These are phyloP conservation scores for Lagerstroemia speciosa DNA, from an alignment of 345 rosid genomes.

Conservation along the genomic window DNA sequence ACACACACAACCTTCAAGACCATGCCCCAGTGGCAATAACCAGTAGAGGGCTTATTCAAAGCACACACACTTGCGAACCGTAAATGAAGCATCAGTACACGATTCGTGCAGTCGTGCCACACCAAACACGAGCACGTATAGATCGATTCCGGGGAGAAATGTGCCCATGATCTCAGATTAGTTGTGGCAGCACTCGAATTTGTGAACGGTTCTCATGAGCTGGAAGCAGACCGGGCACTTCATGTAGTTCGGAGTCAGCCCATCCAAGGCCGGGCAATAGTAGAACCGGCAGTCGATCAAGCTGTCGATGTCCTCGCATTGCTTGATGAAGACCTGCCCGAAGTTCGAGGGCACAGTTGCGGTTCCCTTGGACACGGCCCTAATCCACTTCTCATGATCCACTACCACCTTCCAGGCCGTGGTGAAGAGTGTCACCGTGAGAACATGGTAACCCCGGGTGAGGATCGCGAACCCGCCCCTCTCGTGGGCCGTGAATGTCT, in stretches of 20 bases:
- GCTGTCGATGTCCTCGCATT: background rate
- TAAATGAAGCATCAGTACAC: no score
- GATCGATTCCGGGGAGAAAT: no score
- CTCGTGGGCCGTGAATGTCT: slow-evolving; percentile 1
- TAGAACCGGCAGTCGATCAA: background rate
- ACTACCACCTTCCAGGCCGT: background rate
- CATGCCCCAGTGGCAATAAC: no score
- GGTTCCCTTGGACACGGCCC: background rate
- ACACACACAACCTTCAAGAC: no score
- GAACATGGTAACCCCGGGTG: background rate
- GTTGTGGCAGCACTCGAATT: slow-evolving; percentile 6
- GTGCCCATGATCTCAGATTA: background rate
- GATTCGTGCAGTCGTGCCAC: no score
- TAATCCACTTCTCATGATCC: background rate
- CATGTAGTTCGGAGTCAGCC: slow-evolving; percentile 2
- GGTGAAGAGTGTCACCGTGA: background rate
- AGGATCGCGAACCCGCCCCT: slow-evolving; percentile 3
- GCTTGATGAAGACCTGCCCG: background rate
- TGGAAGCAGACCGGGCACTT: background rate
- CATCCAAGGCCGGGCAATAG: background rate
- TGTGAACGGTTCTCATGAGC: background rate
- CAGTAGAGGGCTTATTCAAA: no score
- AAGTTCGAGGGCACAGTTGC: background rate
- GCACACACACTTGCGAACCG: no score
- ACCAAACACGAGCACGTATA: no score